Percentiles rank a stretch among this genome's conserved stretches.
Conservation (phyloP, 495 filamentous ascomycete species). For the Jackrogersella multiformis region DNA sequence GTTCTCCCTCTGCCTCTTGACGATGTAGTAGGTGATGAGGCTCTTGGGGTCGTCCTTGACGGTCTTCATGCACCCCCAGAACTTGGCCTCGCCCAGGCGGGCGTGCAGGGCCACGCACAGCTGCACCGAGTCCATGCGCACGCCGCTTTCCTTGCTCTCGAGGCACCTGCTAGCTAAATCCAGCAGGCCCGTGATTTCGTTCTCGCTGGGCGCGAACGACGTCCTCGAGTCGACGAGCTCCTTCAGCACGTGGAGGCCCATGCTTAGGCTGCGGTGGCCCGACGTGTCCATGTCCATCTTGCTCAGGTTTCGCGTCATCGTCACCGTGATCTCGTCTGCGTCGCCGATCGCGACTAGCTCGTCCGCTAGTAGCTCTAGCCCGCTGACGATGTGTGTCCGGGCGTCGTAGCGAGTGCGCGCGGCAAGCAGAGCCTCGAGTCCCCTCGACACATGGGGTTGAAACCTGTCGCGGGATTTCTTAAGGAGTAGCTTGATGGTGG, state of each 20-base stretch:
- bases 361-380: conserved; percentile 62
- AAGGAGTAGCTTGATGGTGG: conserved; percentile 81
- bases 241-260: conserved; percentile 69
- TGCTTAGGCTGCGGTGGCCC: conserved; percentile 58
- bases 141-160: conserved; percentile 75
- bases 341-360: conserved; percentile 63
- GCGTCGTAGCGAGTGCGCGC: conserved; percentile 69
- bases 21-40: conserved; percentile 84
- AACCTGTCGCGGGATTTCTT: conserved; percentile 71
- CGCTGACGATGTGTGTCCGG: conserved; percentile 62
- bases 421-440: conserved; percentile 72
- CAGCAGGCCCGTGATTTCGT: conserved; percentile 59
- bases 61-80: conserved; percentile 70
- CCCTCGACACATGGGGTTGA: conserved; percentile 68
- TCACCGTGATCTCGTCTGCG: conserved; percentile 57
- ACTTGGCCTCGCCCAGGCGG: conserved; percentile 68
- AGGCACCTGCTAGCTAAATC: conserved; percentile 68
- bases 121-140: conserved; percentile 79
- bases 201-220: conserved; percentile 53
- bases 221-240: conserved; percentile 58
- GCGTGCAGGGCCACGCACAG: conserved; percentile 79
- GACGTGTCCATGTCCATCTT: conserved; percentile 49
- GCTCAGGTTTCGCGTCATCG: conserved; percentile 55
- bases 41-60: conserved; percentile 75
- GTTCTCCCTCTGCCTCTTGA: conserved; percentile 66